Base-by-base conservation (phyloP, 1,284 basidiomycete species). In the Termitomyces sp. region DNA sequence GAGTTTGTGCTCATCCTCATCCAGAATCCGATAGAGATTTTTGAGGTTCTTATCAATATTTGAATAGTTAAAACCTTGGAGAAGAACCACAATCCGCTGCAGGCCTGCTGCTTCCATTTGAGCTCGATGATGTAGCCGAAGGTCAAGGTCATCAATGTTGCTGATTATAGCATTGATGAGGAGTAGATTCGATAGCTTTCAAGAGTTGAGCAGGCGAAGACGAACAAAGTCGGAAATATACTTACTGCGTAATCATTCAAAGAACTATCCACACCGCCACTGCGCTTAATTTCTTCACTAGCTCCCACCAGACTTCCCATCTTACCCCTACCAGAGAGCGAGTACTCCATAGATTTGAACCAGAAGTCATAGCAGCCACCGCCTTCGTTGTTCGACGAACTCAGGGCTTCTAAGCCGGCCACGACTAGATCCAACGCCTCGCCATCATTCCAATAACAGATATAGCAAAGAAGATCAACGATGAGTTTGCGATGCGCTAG, bases 291-390 rank as follows among this genome's bases (percentile, higher is more conserved):
- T 59, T 97, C 92, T 34, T 95, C 91, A 62, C 93, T 95, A 8
- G 93, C 92, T 2, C 97, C 96, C 7, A 99, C 96, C 47, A 91
- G 72, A 66, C 90, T 96, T 1, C 96, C 96, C 93, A 98, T 96
- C 68, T 87, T 90, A 1, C 97, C 96, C 56, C 94, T 76, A 1
- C 94, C 94, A 44, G 85, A 82, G 12, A 98, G 78, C 4, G 84
- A 84, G 38, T 75, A 75, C 64, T 95, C 90, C 58, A 96, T 76
- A 1, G 88, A 87, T 60, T 86, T 86, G 69, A 99, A 91, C 95
- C 94, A 98, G 59, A 84, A 93, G 60, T 88, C 87, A 70, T 94
- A 99, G 42, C 73, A 80, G 31, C 78, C 77, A 34, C 68, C 68
- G 10, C 82, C 77, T 55, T 85, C 85, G 67, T 80, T 79, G 60